Base-by-base conservation (phyloP, 768 basidiomycete species). In the Boletus huronensis region DNA sequence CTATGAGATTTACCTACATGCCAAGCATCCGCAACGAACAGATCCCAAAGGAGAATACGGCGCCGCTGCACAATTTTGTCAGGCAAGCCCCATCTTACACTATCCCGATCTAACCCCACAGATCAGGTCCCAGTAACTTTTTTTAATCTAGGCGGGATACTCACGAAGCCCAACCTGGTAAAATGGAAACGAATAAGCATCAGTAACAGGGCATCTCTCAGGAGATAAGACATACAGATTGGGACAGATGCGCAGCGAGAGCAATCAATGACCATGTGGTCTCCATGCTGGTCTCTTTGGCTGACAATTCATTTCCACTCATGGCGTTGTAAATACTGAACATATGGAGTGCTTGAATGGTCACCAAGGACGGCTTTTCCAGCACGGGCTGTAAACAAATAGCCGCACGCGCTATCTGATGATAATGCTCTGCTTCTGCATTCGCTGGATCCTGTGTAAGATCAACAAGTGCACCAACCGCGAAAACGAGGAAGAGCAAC, bases 41-140 rank as follows among this genome's bases (percentile, higher is more conserved):
- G 74, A 63, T 90, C 86, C 88, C 88, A 91, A 70, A 91, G 90
- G 10, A 88, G 71, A 31, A 83, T 72, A 3, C 87, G 79, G 9
- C 88, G 78, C 28, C 87, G 73, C 57, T 86, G 78, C 0, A 89
- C 82, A 59, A 83, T 79, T 64, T 82, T 82, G 2, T 79, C 71
- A 6, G 80, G 74, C n/a, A 90, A 69, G 2, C 75, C 79, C 86
- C 86, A 88, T 51, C 81, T 71, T 14, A 75, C 76, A 55, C 83
- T 83, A 58, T 88, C 86, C 44, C 87, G 82, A 65, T 87, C 85
- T 63, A 55, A 40, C 38, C 47, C 53, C 62, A 53, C 48, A 35
- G 19, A 41, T 66, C 50, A 63, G 52, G 40, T 36, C 43, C 48
- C 28, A n/a, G 39, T 38, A 48, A 41, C 38, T 32, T 52, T 40